Conservation (phyloP, 2,329 filamentous ascomycete genomes). For the Apiospora saccharicola region DNA sequence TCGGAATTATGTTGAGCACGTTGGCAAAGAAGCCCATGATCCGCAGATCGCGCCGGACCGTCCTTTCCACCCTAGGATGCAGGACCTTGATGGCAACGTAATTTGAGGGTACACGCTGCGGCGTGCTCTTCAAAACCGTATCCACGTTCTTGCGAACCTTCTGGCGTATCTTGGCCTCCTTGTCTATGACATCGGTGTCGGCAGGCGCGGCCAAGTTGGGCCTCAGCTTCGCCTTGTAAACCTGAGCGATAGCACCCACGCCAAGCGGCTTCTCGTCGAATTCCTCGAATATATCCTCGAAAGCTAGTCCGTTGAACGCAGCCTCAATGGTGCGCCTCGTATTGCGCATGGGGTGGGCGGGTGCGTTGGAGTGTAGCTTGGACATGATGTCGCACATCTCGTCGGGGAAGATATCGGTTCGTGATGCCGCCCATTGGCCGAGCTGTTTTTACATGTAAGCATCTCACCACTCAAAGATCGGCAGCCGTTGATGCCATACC, state of each 20-base stretch:
- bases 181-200: conserved; percentile 61
- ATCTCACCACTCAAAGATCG: neutral
- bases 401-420: conserved; percentile 93
- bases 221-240: conserved; percentile 94
- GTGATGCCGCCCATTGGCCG: conserved; percentile 97
- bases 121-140: conserved; percentile 84
- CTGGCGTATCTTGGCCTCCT: conserved; percentile 65
- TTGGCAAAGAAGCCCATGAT: conserved; percentile 95
- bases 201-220: conserved; percentile 74
- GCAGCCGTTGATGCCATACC: conserved; percentile 51
- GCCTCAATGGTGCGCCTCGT: conserved; percentile 82
- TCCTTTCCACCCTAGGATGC: conserved; percentile 88
- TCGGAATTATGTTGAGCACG: conserved; percentile 84
- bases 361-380: conserved; percentile 91
- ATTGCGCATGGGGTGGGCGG: conserved; percentile 82
- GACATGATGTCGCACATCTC: conserved; percentile 95
- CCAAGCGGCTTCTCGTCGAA: conserved; percentile 90
- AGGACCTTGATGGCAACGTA: conserved; percentile 97
- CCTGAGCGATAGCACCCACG: conserved; percentile 95
- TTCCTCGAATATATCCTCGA: conserved; percentile 95
- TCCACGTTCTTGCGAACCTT: conserved; percentile 85
- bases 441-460: conserved; percentile 60
- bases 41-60: conserved; percentile 85
- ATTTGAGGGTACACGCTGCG: conserved; percentile 83
- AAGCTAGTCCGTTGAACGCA: conserved; percentile 80